Evolutionary conservation across 306 rosid genomes (phyloP), one percentile per base, ranked within the genome.

Genomic region (Rosa lucieae): DNA sequence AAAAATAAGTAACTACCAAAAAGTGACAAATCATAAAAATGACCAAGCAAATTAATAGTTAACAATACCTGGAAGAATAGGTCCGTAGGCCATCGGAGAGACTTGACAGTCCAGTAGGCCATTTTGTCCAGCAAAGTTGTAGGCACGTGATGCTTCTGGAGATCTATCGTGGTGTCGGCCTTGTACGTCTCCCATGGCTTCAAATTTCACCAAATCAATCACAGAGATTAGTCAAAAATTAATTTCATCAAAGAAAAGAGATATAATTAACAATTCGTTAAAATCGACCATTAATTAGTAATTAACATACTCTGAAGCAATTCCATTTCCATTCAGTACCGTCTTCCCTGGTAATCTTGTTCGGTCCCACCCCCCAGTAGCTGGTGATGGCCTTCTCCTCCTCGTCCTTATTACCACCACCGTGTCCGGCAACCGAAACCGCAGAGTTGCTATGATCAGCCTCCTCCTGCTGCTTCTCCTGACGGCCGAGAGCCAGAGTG

Each of bases 121-220:
- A 92, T 48, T 82, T 82, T 92, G 85, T 90, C 97, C 73, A 88
- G n/a, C 44, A 86, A 86, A 0, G 87, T 90, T 5, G 47, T 43
- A 0, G 97, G 95, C 2, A 79, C 85, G 10, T 92, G 95, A 71
- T 92, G 95, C 79, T 90, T 90, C 26, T 72, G 35, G 85, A 92
- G 84, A 85, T 90, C 96, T 77, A 92, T 92, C 0, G 89, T 65
- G 6, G 82, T 10, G 35, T 92, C 87, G 6, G 97, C 83, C 75
- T 87, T 85, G 85, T 90, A 90, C 0, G 93, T 86, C 83, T 92
- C 96, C 96, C 93, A 88, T 23, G 97, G 97, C 97, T 92, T 80
- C 72, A 29, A 1, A 61, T 35, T 40, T 13, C 26, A 70, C n/a
- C 6, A 72, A 26, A 17, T 4, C 12, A 3, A 56, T 56, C 35